These are phyloP conservation scores for Chytriomyces sp. DNA, from an alignment of 192 early-diverging fungal genomes.

Conservation along the genomic window DNA sequence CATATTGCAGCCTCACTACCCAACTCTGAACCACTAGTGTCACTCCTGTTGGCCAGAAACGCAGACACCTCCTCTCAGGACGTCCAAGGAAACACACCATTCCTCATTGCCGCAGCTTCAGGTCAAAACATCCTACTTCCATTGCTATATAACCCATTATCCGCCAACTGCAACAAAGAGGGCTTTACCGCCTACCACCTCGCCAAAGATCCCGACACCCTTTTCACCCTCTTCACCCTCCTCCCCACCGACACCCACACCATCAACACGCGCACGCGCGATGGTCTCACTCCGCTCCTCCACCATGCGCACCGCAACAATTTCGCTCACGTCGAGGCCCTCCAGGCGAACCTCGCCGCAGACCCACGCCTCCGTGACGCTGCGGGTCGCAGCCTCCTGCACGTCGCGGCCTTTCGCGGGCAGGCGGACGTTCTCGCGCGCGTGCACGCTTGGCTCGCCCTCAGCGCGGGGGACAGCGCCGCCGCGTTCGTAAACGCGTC, in stretches of 20 bases:
- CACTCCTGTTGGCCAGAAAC: background rate
- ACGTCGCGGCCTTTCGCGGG: background rate
- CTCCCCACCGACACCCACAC: background rate
- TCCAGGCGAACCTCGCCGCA: background rate
- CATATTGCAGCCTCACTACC: constrained; percentile 19
- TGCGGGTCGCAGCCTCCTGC: background rate
- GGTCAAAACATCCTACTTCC: background rate
- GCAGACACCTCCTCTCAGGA: constrained; percentile 1
- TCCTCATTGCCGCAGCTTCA: constrained; percentile 2
- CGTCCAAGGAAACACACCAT: constrained; percentile 23
- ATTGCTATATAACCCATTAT: background rate
- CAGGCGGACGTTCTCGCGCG: too few relatives aligned
- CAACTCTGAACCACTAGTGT: background rate
- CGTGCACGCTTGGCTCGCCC: too few relatives aligned
- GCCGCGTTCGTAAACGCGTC: background rate
- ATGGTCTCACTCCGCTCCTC: constrained; percentile 15
- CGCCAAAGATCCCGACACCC: background rate
- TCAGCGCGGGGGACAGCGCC: too few relatives aligned
- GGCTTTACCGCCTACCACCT: background rate
- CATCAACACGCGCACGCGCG: background rate
- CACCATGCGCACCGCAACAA: constrained; percentile 9
- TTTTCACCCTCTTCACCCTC: background rate
- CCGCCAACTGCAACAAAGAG: background rate
- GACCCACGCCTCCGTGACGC: background rate
- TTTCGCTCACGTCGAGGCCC: background rate